Base-by-base conservation (phyloP, 495 filamentous ascomycete species). In the Penicillium cataractarum region DNA sequence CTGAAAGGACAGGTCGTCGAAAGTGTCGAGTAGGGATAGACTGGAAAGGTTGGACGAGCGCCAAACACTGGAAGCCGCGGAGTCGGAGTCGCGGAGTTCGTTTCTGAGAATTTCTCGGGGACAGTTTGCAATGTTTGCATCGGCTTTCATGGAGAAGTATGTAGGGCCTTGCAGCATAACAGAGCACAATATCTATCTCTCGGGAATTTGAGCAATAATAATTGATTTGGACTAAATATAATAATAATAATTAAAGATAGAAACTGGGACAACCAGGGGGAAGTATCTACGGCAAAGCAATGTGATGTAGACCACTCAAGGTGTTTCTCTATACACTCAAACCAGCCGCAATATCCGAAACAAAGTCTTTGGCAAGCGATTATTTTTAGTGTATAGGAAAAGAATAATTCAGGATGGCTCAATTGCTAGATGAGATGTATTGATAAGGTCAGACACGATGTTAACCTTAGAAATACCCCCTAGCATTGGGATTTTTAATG, bases 121-220 rank as follows among this genome's bases (percentile, higher is more conserved):
- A 27, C 48, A 63, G 74, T 78, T 78, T 79, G 74, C 73, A 77
- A 54, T 65, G 74, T 79, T 79, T 79, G 76, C 72, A 74, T 39
- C 22, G 26, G 15, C 48, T 7, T n/a, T 40, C 29, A 17, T 15
- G 2, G 13, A 27, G 13, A n/a, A 15, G 13, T 8, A 6, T n/a
- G n/a, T 4, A 9, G 6, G 1, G 15, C 7, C 21, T 17, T 13
- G 6, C 10, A 19, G 42, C 44, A 3, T 13, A 51, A 3, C 40
- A 22, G 8, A 40, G 5, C 37, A 21, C n/a, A 42, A 17, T 6
- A n/a, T n/a, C n/a, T n/a, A n/a, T n/a, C n/a, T n/a, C n/a, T n/a
- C n/a, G n/a, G n/a, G 35, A 37, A 39, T 2, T 39, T 17, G 13
- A 17, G n/a, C n/a, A n/a, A n/a, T n/a, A 39, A 17, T 17, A 17